These are phyloP conservation scores for Gastroboletus turbinatus DNA, from an alignment of 1,284 basidiomycete genomes.

Conservation along the genomic window DNA sequence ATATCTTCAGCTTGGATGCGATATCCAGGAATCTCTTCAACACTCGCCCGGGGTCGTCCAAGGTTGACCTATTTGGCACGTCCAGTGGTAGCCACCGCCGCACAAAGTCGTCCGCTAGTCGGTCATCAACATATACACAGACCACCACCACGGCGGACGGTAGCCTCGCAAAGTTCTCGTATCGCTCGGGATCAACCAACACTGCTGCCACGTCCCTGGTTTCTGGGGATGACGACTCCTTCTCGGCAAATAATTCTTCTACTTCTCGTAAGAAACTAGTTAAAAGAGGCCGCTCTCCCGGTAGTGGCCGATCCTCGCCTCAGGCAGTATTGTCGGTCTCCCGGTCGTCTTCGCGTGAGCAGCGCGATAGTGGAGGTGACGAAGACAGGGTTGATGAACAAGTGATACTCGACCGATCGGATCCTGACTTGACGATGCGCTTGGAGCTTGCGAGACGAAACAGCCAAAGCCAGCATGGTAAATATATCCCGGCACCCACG, in stretches of 20 bases:
- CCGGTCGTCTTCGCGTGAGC: conserved; percentile 43
- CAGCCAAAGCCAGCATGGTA: conserved; percentile 69
- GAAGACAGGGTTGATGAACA: conserved; percentile 42
- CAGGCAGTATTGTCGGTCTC: conserved; percentile 38
- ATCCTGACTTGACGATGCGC: conserved; percentile 70
- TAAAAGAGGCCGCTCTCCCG: conserved; percentile 58
- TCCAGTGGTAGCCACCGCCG: conserved; percentile 61
- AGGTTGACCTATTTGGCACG: conserved; percentile 69
- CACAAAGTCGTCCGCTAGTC: conserved; percentile 61
- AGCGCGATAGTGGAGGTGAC: conserved; percentile 42
- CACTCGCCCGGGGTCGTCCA: conserved; percentile 55
- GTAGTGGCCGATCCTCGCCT: conserved; percentile 39
- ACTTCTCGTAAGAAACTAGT: conserved; percentile 53
- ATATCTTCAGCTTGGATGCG: conserved; percentile 81
- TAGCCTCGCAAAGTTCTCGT: conserved; percentile 67
- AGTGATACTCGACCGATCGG: conserved; percentile 55
- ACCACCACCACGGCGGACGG: conserved; percentile 63
- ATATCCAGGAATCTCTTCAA: conserved; percentile 80
- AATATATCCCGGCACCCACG: conserved; percentile 38
- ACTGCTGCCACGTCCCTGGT: conserved; percentile 57
- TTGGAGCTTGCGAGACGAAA: conserved; percentile 80
- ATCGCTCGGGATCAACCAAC: conserved; percentile 66
- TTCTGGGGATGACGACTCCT: conserved; percentile 59
- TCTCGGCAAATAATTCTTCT: conserved; percentile 46
- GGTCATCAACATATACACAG: conserved; percentile 67